A percentile compares a stretch with the other conserved stretches of the same genome.
Evolutionary conservation across 78 protist genomes (phyloP).

Genomic region (Monocercomonoides exilis): DNA sequence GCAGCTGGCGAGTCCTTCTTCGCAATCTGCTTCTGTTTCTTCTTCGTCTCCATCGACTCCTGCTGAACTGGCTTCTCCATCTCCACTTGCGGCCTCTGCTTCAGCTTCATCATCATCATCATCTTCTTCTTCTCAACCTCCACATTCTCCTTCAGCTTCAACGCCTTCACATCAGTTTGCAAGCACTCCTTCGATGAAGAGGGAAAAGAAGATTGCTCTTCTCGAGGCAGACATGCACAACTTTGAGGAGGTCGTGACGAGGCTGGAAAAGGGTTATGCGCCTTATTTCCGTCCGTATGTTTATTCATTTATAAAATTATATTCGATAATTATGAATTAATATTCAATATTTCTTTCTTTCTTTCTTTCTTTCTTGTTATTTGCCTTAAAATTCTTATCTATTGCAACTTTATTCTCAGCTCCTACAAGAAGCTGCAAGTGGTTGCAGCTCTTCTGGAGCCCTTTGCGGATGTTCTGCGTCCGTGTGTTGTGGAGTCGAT

Average conservation of each 20-base stretch:
- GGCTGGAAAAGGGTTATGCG: neutral
- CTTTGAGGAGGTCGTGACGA: neutral
- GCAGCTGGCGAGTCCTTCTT: neutral
- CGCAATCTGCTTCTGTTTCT: no score
- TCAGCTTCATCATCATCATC: no score
- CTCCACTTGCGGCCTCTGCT: no score
- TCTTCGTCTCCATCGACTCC: no score
- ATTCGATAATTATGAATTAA: no score
- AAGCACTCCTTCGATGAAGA: neutral
- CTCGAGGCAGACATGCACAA: neutral
- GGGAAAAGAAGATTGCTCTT: neutral
- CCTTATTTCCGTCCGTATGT: neutral
- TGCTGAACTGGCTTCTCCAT: no score
- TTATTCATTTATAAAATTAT: no score
- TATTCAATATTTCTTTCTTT: no score
- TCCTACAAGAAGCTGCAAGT: neutral
- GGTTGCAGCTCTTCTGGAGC: neutral
- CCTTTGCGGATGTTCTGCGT: neutral
- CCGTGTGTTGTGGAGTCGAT: no score
- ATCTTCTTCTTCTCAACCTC: no score
- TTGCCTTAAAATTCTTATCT: no score
- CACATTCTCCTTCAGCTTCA: neutral
- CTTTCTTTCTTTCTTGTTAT: no score
- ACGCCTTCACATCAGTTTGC: neutral
- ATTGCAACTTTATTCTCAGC: neutral